Conservation (phyloP, 108 stramenopile genomes). For the Seminavis robusta region DNA sequence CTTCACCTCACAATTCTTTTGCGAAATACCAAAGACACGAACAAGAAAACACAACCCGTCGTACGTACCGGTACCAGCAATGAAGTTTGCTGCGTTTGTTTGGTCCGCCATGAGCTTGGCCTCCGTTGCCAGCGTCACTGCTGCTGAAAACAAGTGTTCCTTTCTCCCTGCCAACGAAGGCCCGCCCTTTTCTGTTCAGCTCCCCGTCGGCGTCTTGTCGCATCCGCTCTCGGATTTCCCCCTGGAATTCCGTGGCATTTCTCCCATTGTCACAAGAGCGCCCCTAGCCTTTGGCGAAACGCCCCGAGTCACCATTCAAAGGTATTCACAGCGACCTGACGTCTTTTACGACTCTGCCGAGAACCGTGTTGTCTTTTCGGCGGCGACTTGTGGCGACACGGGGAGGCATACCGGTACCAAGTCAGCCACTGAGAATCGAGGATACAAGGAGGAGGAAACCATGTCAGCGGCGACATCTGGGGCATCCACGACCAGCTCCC, state of each 20-base stretch:
- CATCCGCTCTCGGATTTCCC: not conserved
- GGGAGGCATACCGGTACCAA: not conserved
- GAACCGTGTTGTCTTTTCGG: not conserved
- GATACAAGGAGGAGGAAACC: too few species aligned
- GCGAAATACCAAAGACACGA: too few species aligned
- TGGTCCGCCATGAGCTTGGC: too few species aligned
- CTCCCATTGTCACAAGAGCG: not conserved
- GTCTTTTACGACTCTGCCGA: not conserved
- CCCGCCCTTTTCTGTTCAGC: not conserved
- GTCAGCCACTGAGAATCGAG: not conserved
- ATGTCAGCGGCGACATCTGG: too few species aligned
- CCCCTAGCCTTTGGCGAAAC: not conserved
- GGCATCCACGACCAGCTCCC: too few species aligned
- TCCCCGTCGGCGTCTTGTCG: not conserved
- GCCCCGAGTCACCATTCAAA: not conserved
- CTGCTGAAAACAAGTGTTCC: not conserved
- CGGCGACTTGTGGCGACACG: not conserved
- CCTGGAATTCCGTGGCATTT: conserved; percentile 1
- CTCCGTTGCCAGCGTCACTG: not conserved
- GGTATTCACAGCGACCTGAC: not conserved
- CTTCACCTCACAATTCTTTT: too few species aligned
- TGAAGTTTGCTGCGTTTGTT: too few species aligned
- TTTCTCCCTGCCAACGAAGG: conserved; percentile 1
- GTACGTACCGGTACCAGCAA: too few species aligned
- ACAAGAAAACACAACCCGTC: too few species aligned